Conservation (phyloP, 2,329 filamentous ascomycete genomes). For the Ophiocordyceps australis region DNA sequence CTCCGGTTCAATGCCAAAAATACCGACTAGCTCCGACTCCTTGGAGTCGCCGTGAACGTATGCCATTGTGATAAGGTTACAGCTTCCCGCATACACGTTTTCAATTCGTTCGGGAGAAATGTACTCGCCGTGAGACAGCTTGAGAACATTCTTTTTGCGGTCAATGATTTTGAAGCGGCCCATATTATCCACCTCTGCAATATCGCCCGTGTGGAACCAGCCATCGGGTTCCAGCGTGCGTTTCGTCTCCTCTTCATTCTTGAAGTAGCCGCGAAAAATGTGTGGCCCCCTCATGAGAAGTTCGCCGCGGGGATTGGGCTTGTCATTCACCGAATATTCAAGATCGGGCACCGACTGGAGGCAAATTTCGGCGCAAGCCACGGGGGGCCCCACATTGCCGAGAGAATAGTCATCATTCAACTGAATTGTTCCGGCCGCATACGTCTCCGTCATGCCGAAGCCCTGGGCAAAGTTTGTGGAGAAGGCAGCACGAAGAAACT, state of each 20-base stretch:
- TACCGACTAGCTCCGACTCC: conserved; percentile 64
- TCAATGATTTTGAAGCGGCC: conserved; percentile 90
- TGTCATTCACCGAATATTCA: conserved; percentile 78
- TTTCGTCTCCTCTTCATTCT: conserved; percentile 71
- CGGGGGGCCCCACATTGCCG: conserved; percentile 67
- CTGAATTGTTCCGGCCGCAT: conserved; percentile 61
- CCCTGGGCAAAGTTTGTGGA: conserved; percentile 68
- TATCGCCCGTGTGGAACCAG: conserved; percentile 95
- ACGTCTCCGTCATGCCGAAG: conserved; percentile 88
- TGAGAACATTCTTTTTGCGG: conserved; percentile 97
- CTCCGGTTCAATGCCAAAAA: conserved; percentile 79
- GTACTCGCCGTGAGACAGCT: conserved; percentile 94
- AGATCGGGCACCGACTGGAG: conserved; percentile 81
- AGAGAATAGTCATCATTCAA: conserved; percentile 48
- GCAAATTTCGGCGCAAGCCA: conserved; percentile 54
- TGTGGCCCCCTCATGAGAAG: conserved; percentile 66
- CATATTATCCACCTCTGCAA: conserved; percentile 65
- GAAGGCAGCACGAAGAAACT: conserved; percentile 74
- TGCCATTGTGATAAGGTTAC: conserved; percentile 57
- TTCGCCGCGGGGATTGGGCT: conserved; percentile 80
- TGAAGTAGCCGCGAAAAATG: conserved; percentile 76
- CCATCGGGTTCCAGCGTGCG: conserved; percentile 74
- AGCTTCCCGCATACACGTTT: conserved; percentile 77
- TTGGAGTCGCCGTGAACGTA: conserved; percentile 84
- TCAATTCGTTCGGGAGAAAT: conserved; percentile 94